phyloP scores from a whole-genome alignment of 192 early-diverging fungal genomes.

The Piromyces sp. region DNA sequence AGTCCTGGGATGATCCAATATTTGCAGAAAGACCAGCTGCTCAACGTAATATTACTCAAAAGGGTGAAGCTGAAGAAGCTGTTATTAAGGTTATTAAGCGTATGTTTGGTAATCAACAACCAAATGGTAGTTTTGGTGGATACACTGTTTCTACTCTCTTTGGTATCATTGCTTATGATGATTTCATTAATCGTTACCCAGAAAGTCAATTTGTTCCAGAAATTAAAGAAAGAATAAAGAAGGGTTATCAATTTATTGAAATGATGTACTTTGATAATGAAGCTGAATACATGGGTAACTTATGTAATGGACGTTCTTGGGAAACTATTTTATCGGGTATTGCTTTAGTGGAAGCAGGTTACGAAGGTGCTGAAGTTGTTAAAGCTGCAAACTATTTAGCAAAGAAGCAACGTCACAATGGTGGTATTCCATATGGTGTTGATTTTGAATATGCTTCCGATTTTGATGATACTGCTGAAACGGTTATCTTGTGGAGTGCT shows the following conservation, averaged over 20 bases:
- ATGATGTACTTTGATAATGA: background rate
- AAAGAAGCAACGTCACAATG: background rate
- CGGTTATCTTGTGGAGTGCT: background rate
- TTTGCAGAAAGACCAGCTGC: background rate
- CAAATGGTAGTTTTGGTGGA: background rate
- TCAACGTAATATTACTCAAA: background rate
- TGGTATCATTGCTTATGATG: background rate
- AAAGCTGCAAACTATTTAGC: background rate
- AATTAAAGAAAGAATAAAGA: background rate
- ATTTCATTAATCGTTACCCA: background rate
- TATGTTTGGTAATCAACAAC: background rate
- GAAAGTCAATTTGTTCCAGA: background rate
- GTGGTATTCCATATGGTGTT: background rate
- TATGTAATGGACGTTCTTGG: background rate
- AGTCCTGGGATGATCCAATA: background rate
- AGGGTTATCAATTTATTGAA: background rate
- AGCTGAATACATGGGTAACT: background rate
- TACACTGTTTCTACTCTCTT: background rate
- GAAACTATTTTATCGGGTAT: background rate
- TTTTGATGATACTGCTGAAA: background rate
- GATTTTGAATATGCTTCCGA: background rate
- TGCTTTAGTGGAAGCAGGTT: background rate
- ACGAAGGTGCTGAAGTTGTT: background rate
- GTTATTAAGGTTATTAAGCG: background rate
- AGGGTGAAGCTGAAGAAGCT: background rate